Conservation (phyloP, 805 yeast species). For the Sugiyamaella floridensis region DNA sequence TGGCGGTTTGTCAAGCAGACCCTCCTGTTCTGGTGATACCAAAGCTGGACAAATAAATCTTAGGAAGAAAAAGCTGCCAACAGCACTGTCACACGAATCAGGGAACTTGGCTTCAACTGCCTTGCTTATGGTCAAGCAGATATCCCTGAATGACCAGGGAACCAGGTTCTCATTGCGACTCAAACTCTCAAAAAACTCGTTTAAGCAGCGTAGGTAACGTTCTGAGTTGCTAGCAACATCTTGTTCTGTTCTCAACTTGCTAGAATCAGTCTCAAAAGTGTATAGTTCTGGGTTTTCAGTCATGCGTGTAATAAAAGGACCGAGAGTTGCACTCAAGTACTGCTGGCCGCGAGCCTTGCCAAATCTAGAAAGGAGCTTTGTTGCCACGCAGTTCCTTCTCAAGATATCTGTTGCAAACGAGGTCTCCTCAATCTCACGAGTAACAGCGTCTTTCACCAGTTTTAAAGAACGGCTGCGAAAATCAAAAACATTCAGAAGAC, state of each 20-base stretch:
- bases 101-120: slow-evolving; percentile 54
- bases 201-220: slow-evolving; percentile 51
- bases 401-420: slow-evolving; percentile 63
- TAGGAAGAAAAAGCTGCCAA: slow-evolving; percentile 76
- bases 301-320: slow-evolving; percentile 51
- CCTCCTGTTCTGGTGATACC: slow-evolving; percentile 62
- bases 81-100: slow-evolving; percentile 57
- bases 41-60: slow-evolving; percentile 75
- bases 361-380: slow-evolving; percentile 64
- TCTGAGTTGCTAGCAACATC: slow-evolving; percentile 35
- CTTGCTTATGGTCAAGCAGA: slow-evolving; percentile 54
- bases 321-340: slow-evolving; percentile 47
- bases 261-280: slow-evolving; percentile 49
- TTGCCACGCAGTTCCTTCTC: slow-evolving; percentile 76
- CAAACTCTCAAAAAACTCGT: slow-evolving; percentile 49
- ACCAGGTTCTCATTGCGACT: slow-evolving; percentile 43
- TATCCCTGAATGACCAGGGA: slow-evolving; percentile 55
- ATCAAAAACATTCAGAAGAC: slow-evolving; percentile 51
- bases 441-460: slow-evolving; percentile 49
- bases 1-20: slow-evolving; percentile 18
- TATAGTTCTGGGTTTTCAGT: slow-evolving; percentile 40
- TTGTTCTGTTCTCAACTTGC: slow-evolving; percentile 37
- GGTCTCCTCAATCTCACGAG: slow-evolving; percentile 55
- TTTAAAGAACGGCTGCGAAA: slow-evolving; percentile 28
- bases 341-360: slow-evolving; percentile 60